A percentile compares a stretch with the other conserved stretches of the same genome.
Evolutionary conservation across 176 grass and related monocot genomes (phyloP).

Genomic region (Lolium multiflorum): DNA sequence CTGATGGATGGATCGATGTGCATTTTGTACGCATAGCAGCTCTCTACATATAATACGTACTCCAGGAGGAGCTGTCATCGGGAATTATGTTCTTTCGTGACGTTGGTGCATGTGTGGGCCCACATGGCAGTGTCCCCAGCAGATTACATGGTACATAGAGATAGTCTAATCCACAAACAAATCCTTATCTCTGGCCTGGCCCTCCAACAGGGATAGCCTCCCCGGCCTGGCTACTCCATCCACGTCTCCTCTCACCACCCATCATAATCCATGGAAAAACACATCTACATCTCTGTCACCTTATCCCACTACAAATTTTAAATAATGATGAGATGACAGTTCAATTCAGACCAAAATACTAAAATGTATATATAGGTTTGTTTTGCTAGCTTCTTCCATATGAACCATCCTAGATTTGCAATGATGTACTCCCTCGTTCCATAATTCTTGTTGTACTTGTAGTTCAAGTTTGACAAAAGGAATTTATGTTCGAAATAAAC

Average conservation of each 20-base stretch:
- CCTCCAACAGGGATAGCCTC: conserved; percentile 7
- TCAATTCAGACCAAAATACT: neutral
- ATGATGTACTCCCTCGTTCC: neutral
- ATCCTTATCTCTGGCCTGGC: conserved; percentile 26
- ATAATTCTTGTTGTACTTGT: too few species aligned
- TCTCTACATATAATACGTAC: neutral
- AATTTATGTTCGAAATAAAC: neutral
- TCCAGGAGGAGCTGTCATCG: neutral
- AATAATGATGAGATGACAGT: neutral
- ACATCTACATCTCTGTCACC: conserved; percentile 15
- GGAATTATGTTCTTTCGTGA: neutral
- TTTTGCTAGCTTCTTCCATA: neutral
- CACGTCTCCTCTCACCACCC: conserved; percentile 3
- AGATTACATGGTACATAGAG: conserved; percentile 32
- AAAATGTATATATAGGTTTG: too few species aligned
- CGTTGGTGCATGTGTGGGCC: neutral
- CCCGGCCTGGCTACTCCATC: neutral
- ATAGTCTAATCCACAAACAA: conserved; percentile 24
- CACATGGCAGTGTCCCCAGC: neutral
- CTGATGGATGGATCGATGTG: too few species aligned
- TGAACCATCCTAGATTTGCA: neutral
- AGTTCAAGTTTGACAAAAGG: neutral
- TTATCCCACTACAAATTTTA: neutral
- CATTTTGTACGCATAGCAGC: too few species aligned
- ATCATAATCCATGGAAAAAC: conserved; percentile 32